Conservation (phyloP, 2,329 filamentous ascomycete species). For the Neobulgaria alba region DNA sequence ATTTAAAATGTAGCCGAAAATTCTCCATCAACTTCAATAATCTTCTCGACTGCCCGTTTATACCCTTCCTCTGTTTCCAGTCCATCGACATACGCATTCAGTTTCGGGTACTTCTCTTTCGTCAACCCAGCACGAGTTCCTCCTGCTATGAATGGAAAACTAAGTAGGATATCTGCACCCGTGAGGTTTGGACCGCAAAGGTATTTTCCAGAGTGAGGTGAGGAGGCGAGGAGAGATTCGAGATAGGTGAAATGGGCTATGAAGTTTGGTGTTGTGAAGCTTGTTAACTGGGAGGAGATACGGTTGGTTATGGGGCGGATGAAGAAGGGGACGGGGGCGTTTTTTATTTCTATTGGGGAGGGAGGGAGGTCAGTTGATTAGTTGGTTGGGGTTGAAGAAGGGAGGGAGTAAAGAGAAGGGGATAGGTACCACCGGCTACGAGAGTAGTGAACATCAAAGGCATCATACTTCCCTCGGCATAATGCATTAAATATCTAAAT, state of each 20-base stretch:
- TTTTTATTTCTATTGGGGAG: slow-evolving; percentile 48
- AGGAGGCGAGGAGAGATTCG: slow-evolving; percentile 38
- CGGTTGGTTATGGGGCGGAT: slow-evolving; percentile 52
- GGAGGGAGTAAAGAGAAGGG: background rate
- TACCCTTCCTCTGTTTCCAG: slow-evolving; percentile 36
- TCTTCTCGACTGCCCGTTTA: slow-evolving; percentile 39
- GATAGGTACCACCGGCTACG: slow-evolving; percentile 42
- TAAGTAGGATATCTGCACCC: slow-evolving; percentile 43
- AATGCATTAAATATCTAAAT: slow-evolving; percentile 68
- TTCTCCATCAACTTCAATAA: slow-evolving; percentile 34
- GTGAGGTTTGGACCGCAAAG: slow-evolving; percentile 41
- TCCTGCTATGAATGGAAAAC: slow-evolving; percentile 41
- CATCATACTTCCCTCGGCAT: slow-evolving; percentile 79
- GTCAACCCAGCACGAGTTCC: slow-evolving; percentile 29
- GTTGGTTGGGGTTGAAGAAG: slow-evolving; percentile 2
- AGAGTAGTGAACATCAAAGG: slow-evolving; percentile 56
- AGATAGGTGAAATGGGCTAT: slow-evolving; percentile 41
- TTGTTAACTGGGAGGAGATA: slow-evolving; percentile 39
- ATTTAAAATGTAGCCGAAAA: slow-evolving; percentile 21
- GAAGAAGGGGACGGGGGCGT: slow-evolving; percentile 57
- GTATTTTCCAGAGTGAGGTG: slow-evolving; percentile 39
- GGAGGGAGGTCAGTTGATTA: slow-evolving; percentile 34
- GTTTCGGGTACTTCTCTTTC: slow-evolving; percentile 36
- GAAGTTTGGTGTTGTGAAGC: slow-evolving; percentile 39
- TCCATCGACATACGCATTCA: slow-evolving; percentile 37